Percentiles rank a stretch among this genome's conserved stretches.
phyloP scores from a whole-genome alignment of 169 alveolate species.

The Amoebophrya sp. region DNA sequence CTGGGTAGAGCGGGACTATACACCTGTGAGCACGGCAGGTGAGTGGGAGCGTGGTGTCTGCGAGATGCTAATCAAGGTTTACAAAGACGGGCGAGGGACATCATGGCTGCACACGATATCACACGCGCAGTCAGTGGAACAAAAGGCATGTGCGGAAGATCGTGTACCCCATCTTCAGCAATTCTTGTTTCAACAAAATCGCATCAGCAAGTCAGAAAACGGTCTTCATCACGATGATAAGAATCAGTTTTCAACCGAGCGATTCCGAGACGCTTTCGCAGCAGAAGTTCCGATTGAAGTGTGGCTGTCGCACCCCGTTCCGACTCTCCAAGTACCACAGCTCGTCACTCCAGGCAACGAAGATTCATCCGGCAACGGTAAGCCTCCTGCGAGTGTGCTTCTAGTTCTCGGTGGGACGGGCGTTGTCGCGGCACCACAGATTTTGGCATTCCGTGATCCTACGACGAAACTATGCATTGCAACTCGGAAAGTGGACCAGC shows the following conservation, averaged over 20 bases:
- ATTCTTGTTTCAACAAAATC: no score
- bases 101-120: constrained; percentile 27
- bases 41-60: constrained; percentile 39
- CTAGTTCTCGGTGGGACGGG: constrained; percentile 43
- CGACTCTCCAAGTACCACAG: constrained; percentile 24
- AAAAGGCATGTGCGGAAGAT: not conserved
- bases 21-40: constrained; percentile 36
- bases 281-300: not conserved
- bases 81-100: constrained; percentile 30
- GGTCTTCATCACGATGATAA: not conserved
- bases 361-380: not conserved
- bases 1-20: constrained; percentile 43
- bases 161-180: no score
- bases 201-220: no score
- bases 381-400: not conserved
- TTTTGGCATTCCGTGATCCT: not conserved
- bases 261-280: not conserved
- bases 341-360: not conserved
- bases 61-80: constrained; percentile 37
- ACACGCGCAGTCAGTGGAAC: not conserved
- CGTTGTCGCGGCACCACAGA: constrained; percentile 31
- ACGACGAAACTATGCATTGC: not conserved
- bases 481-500: not conserved
- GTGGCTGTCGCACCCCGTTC: constrained; percentile 31
- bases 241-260: not conserved